phyloP scores from a whole-genome alignment of 352 stramenopile species.

The Phytophthora colocasiae region DNA sequence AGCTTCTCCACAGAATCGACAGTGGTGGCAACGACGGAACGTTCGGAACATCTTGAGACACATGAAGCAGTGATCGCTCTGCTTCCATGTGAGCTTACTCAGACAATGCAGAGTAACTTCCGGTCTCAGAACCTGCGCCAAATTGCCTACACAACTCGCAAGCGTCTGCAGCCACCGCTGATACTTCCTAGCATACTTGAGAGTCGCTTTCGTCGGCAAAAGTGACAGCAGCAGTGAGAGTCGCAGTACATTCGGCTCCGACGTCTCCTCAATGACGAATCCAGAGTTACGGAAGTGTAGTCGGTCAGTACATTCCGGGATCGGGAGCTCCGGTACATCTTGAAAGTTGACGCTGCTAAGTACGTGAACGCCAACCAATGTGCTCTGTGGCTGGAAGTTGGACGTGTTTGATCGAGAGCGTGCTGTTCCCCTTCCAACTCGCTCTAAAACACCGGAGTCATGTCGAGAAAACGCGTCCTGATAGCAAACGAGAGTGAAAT shows the following conservation, averaged over 20 bases:
- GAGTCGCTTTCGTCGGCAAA: conserved; percentile 44
- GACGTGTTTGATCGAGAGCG: conserved; percentile 26
- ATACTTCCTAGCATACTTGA: conserved; percentile 44
- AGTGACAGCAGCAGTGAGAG: conserved; percentile 60
- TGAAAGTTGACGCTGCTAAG: conserved; percentile 54
- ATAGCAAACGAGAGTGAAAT: conserved; percentile 80
- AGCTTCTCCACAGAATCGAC: conserved; percentile 73
- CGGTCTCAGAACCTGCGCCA: conserved; percentile 26
- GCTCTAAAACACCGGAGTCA: conserved; percentile 33
- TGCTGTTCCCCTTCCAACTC: conserved; percentile 40
- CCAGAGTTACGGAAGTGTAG: conserved; percentile 56
- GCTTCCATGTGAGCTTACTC: conserved; percentile 59
- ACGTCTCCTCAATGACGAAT: conserved; percentile 64
- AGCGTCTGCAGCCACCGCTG: conserved; percentile 42
- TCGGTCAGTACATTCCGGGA: conserved; percentile 41
- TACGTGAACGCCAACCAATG: conserved; percentile 47
- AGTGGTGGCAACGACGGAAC: conserved; percentile 79
- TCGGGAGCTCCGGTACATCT: conserved; percentile 41
- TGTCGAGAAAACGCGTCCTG: conserved; percentile 68
- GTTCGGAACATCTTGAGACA: conserved; percentile 77
- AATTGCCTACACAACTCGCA: conserved; percentile 46
- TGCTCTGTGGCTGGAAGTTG: conserved; percentile 32
- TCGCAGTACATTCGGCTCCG: conserved; percentile 39
- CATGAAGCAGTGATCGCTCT: conserved; percentile 72
- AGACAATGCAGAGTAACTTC: conserved; percentile 45